Base-by-base conservation (phyloP, 768 basidiomycete species). In the Pholiota molesta region DNA sequence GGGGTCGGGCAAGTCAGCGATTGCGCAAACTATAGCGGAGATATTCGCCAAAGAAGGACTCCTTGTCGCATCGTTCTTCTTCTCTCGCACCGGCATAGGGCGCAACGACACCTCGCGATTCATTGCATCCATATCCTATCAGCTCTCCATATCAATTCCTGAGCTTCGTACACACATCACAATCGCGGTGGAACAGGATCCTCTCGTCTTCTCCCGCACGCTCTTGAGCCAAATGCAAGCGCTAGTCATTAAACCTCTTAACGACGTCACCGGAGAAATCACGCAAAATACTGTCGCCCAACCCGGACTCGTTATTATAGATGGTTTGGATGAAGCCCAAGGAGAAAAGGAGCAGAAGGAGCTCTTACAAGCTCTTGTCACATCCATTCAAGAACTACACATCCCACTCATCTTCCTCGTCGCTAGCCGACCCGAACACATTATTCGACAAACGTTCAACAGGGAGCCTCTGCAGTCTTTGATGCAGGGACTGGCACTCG, bases 341-440 rank as follows among this genome's bases (percentile, higher is more conserved):
- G 17, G n/a, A 11, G 23, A 17, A 16, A 9, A 9, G 14, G 29
- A 5, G 6, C 58, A 52, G 17, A 35, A 9, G 0, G 37, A 35
- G 5, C 14, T 59, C 16, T 10, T 52, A 13, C 21, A 29, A 3
- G 37, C 21, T 4, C 23, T 59, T 7, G 35, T 13, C 1, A 16
- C 3, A 10, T 6, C 33, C 6, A 9, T 52, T 16, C 11, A 19
- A 19, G 1, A 11, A 8, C 8, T 7, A 3, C 10, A 52, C 9
- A n/a, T 52, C 10, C 47, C 58, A 1, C 37, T 59, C n/a, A 37
- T 52, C 19, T 44, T 52, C 37, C 47, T 59, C 21, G 16, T 59
- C 33, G 47, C 47, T 8, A 59, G 58, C 47, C 58, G 58, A 4
- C 49, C 35, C 23, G 58, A 59, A 29, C 9, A n/a, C 21, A 29